Percentiles rank a stretch among this genome's conserved stretches.
Evolutionary conservation across 2,329 filamentous ascomycete species (phyloP).

Genomic region (Fusarium avenaceum): DNA sequence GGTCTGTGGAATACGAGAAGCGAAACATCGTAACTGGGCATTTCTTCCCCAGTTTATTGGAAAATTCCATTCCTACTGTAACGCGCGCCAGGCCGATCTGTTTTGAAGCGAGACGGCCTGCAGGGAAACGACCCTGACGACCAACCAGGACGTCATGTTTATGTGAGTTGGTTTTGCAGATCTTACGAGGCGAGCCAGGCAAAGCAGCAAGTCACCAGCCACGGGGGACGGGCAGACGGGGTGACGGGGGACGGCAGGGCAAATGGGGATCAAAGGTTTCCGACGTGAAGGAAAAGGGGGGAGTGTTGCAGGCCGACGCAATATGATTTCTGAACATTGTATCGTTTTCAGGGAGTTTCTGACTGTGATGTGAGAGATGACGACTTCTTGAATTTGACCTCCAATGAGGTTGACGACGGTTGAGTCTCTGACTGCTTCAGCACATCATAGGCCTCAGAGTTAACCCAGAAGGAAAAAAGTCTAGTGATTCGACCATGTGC

Average conservation of each 20-base stretch:
- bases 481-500: slow-evolving; percentile 16
- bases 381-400: slow-evolving; percentile 6
- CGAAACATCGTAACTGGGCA: slow-evolving; percentile 19
- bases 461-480: background rate
- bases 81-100: slow-evolving; percentile 16
- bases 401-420: slow-evolving; percentile 24
- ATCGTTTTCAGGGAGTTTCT: slow-evolving; percentile 15
- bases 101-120: slow-evolving; percentile 22
- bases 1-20: slow-evolving; percentile 36
- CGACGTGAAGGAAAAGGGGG: slow-evolving; percentile 23
- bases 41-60: slow-evolving; percentile 11
- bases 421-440: background rate
- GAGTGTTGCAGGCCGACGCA: slow-evolving; percentile 6
- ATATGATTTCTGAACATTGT: background rate
- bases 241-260: background rate
- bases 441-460: too few relatives aligned
- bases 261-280: slow-evolving; percentile 33
- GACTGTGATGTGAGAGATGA: slow-evolving; percentile 25
- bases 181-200: slow-evolving; percentile 42
- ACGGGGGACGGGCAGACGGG: background rate
- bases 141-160: slow-evolving; percentile 28
- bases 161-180: slow-evolving; percentile 38
- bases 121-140: background rate
- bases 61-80: slow-evolving; percentile 15
- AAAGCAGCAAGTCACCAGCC: slow-evolving; percentile 6